These are phyloP conservation scores for Ceratocystis albifundus DNA, from an alignment of 2,329 filamentous ascomycete genomes.

Conservation along the genomic window DNA sequence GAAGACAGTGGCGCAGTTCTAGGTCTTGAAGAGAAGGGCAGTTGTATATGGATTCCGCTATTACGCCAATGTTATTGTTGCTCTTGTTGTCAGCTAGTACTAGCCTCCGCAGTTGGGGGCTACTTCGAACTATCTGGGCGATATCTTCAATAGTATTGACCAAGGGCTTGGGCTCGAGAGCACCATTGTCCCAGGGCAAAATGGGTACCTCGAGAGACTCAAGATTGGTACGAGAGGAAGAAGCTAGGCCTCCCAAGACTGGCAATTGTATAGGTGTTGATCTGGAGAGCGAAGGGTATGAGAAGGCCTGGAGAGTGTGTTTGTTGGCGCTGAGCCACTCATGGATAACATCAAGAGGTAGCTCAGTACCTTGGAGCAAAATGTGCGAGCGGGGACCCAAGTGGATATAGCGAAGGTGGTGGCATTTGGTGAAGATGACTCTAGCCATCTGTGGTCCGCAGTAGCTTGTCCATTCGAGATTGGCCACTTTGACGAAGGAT, in stretches of 20 bases:
- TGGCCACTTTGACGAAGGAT: neutral
- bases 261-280: slow-evolving; percentile 4
- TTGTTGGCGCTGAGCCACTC: slow-evolving; percentile 4
- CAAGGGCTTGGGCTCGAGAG: neutral
- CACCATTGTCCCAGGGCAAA: neutral
- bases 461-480: slow-evolving; percentile 4
- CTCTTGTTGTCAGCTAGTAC: neutral
- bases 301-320: neutral
- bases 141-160: neutral
- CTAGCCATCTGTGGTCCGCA: neutral
- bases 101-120: neutral
- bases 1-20: slow-evolving; percentile 4
- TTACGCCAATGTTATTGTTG: neutral
- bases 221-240: neutral
- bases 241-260: neutral
- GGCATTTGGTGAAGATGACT: slow-evolving; percentile 1
- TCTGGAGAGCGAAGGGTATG: neutral
- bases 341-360: neutral
- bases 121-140: neutral
- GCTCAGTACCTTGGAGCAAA: neutral
- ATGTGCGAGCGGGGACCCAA: neutral
- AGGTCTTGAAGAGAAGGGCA: neutral
- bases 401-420: neutral
- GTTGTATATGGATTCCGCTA: neutral
- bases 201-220: slow-evolving; percentile 4